Conservation (phyloP, 352 stramenopile genomes). For the Phytophthora tubulina region DNA sequence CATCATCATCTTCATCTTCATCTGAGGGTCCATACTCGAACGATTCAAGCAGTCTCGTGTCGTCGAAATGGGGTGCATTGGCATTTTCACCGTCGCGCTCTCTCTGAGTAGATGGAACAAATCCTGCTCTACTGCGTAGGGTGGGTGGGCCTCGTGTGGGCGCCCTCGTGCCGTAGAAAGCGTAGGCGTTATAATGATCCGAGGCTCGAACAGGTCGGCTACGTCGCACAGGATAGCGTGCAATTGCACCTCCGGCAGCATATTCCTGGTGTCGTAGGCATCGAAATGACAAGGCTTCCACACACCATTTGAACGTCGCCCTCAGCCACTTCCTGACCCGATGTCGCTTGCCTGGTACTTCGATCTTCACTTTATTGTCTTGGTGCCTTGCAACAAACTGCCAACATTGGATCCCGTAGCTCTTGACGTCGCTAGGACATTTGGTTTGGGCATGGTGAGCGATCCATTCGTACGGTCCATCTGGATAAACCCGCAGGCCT, state of each 20-base stretch:
- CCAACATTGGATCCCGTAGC: constrained; percentile 11
- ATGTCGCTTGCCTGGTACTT: background rate
- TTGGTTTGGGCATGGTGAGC: background rate
- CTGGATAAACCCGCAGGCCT: background rate
- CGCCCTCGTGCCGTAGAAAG: background rate
- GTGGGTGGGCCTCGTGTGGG: background rate
- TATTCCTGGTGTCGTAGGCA: constrained; percentile 1
- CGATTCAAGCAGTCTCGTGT: background rate
- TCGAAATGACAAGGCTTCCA: constrained; percentile 6
- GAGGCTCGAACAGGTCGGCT: background rate
- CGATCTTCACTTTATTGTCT: background rate
- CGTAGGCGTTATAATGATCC: background rate
- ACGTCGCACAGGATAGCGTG: background rate
- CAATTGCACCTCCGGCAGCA: background rate
- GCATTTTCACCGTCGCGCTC: too few relatives aligned
- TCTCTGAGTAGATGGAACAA: too few relatives aligned
- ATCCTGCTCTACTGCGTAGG: too few relatives aligned
- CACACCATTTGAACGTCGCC: constrained; percentile 5
- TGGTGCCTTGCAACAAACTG: background rate
- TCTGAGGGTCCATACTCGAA: background rate
- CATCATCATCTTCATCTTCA: constrained; percentile 16
- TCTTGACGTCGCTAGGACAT: background rate
- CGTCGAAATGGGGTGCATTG: too few relatives aligned
- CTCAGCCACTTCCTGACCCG: constrained; percentile 17
- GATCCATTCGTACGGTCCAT: background rate